A percentile compares a stretch with the other conserved stretches of the same genome.
These are phyloP conservation scores for Coniochaeta pulveracea DNA, from an alignment of 2,329 filamentous ascomycete genomes.

Conservation along the genomic window DNA sequence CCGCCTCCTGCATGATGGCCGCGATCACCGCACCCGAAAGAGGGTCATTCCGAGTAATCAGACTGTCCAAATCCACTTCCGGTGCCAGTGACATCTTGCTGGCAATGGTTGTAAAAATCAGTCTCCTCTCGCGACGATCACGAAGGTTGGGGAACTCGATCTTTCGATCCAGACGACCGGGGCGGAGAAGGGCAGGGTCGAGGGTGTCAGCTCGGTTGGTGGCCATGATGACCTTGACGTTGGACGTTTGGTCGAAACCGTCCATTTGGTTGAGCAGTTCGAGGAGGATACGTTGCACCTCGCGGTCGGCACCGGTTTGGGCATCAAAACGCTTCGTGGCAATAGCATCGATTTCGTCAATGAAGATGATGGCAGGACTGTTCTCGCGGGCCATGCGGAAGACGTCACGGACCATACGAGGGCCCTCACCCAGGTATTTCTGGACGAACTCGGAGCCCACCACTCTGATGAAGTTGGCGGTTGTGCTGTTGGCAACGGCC, in stretches of 20 bases:
- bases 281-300: slow-evolving; percentile 95
- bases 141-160: slow-evolving; percentile 96
- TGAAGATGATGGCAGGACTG: slow-evolving; percentile 97
- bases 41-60: slow-evolving; percentile 95
- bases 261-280: slow-evolving; percentile 99
- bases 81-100: slow-evolving; percentile 94
- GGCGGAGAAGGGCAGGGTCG: slow-evolving; percentile 86
- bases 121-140: slow-evolving; percentile 83
- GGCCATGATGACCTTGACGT: slow-evolving; percentile 99
- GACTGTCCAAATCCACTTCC: slow-evolving; percentile 88
- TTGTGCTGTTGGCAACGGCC: slow-evolving; percentile 96
- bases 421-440: slow-evolving; percentile 95
- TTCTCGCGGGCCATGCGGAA: slow-evolving; percentile 99
- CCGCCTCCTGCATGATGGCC: slow-evolving; percentile 98
- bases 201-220: slow-evolving; percentile 97
- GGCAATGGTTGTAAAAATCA: slow-evolving; percentile 97
- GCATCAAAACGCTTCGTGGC: slow-evolving; percentile 99
- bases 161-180: slow-evolving; percentile 92
- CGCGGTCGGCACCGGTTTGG: slow-evolving; percentile 93
- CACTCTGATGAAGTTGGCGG: slow-evolving; percentile 94
- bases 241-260: slow-evolving; percentile 96
- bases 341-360: slow-evolving; percentile 98
- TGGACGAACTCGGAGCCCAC: slow-evolving; percentile 98
- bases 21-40: slow-evolving; percentile 92
- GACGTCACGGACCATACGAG: slow-evolving; percentile 97